Percentiles rank a stretch among this genome's conserved stretches.
Evolutionary conservation across 1,139 yeast genomes (phyloP).

Genomic region (Spathaspora sp.): DNA sequence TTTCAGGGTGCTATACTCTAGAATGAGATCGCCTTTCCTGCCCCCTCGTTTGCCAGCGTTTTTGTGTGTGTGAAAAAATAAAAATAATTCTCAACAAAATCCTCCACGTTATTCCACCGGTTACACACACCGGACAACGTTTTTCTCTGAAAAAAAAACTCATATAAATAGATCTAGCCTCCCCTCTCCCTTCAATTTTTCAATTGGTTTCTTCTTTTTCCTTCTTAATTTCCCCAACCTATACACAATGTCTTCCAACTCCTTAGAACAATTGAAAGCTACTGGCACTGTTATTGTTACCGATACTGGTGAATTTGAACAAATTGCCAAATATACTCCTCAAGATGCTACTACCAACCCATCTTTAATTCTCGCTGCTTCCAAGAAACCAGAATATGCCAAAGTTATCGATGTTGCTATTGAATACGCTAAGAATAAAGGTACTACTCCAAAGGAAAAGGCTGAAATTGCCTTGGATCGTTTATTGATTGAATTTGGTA

Average conservation of each 20-base stretch:
- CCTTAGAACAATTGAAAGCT: conserved; percentile 91
- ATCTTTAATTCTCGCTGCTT: conserved; percentile 92
- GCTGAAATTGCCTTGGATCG: conserved; percentile 83
- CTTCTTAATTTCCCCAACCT: neutral
- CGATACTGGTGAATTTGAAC: conserved; percentile 98
- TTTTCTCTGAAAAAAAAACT: neutral
- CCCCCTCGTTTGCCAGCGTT: neutral
- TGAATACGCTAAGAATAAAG: conserved; percentile 74
- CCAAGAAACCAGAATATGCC: conserved; percentile 88
- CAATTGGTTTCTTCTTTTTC: neutral
- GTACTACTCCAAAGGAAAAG: conserved; percentile 46
- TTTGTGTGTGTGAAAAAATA: neutral
- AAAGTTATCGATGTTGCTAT: conserved; percentile 88
- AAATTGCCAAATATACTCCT: conserved; percentile 96
- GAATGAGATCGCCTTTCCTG: no score
- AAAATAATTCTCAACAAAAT: conserved; percentile 1
- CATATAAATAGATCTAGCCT: conserved; percentile 2
- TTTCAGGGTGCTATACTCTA: neutral
- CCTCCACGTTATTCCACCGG: neutral
- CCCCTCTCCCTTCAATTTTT: neutral
- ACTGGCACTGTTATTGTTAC: conserved; percentile 96
- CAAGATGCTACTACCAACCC: conserved; percentile 99
- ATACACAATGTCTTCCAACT: conserved; percentile 42
- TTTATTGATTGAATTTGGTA: conserved; percentile 93
- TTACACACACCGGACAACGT: conserved; percentile 1